phyloP scores from a whole-genome alignment of 1,284 basidiomycete species.

The Puccinia coronata region DNA sequence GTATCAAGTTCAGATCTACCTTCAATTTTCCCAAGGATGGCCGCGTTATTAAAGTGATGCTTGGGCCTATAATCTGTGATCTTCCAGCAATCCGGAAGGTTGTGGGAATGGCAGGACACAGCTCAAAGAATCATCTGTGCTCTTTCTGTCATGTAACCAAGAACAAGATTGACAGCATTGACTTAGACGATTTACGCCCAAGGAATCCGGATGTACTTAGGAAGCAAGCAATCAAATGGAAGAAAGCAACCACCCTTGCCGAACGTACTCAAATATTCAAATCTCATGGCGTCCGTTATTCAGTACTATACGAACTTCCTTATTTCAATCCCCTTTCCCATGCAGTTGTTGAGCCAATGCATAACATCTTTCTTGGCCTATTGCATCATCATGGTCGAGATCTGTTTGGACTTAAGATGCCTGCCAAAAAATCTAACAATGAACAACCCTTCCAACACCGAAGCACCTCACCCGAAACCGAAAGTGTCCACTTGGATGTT shows the following conservation, averaged over 20 bases:
- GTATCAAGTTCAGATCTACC: too few relatives aligned
- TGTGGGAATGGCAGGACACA: too few relatives aligned
- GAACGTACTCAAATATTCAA: constrained; percentile 11
- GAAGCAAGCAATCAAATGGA: constrained; percentile 17
- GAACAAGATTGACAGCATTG: background rate
- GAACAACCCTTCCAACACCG: too few relatives aligned
- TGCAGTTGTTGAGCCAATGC: constrained; percentile 34
- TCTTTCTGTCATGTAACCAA: constrained; percentile 16
- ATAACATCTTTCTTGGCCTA: constrained; percentile 42
- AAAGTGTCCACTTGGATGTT: too few relatives aligned
- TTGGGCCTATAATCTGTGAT: too few relatives aligned
- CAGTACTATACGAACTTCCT: constrained; percentile 19
- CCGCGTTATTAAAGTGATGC: too few relatives aligned
- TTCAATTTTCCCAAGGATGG: too few relatives aligned
- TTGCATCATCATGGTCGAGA: constrained; percentile 1
- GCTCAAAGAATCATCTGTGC: too few relatives aligned
- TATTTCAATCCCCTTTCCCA: constrained; percentile 28
- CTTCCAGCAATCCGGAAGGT: too few relatives aligned
- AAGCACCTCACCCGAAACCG: too few relatives aligned
- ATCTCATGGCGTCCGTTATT: constrained; percentile 34
- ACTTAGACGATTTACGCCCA: background rate
- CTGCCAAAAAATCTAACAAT: background rate
- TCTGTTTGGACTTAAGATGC: constrained; percentile 29
- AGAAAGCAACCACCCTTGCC: background rate
- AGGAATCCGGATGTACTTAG: background rate